phyloP scores from a whole-genome alignment of 192 early-diverging fungal genomes.

The Kappamyces sp. region DNA sequence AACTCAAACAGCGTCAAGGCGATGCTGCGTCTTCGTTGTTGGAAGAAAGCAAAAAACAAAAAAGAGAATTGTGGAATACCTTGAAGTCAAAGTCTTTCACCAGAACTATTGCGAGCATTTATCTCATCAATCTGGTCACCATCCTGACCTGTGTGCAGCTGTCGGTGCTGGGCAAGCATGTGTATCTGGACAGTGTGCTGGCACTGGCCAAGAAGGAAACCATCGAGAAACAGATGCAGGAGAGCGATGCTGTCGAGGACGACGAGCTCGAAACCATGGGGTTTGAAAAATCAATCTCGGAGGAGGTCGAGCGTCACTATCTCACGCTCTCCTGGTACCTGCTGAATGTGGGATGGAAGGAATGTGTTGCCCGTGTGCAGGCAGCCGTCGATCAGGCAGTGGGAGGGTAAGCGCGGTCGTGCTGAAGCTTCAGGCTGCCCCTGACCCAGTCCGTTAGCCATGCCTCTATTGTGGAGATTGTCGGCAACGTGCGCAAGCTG shows the following conservation, averaged over 20 bases:
- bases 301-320: slow-evolving; percentile 70
- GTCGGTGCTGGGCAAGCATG: slow-evolving; percentile 83
- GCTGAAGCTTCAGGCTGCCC: slow-evolving; percentile 24
- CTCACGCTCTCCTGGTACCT: slow-evolving; percentile 90
- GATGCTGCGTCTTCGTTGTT: neutral
- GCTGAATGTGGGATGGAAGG: slow-evolving; percentile 79
- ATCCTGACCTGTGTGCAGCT: slow-evolving; percentile 82
- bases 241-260: slow-evolving; percentile 1
- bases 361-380: slow-evolving; percentile 58
- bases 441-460: slow-evolving; percentile 24
- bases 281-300: slow-evolving; percentile 19
- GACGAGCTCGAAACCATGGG: neutral
- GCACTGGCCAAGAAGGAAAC: slow-evolving; percentile 15
- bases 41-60: slow-evolving; percentile 14
- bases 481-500: slow-evolving; percentile 24
- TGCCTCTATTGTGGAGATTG: slow-evolving; percentile 20
- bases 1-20: slow-evolving; percentile 45
- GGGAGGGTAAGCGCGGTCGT: slow-evolving; percentile 38
- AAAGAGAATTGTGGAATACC: slow-evolving; percentile 77
- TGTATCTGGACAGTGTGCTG: slow-evolving; percentile 56
- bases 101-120: slow-evolving; percentile 76
- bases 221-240: slow-evolving; percentile 11
- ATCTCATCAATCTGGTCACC: slow-evolving; percentile 79
- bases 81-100: slow-evolving; percentile 80
- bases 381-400: slow-evolving; percentile 60